Base-by-base conservation (phyloP, 1,139 yeast genomes). In the Candida albicans region DNA sequence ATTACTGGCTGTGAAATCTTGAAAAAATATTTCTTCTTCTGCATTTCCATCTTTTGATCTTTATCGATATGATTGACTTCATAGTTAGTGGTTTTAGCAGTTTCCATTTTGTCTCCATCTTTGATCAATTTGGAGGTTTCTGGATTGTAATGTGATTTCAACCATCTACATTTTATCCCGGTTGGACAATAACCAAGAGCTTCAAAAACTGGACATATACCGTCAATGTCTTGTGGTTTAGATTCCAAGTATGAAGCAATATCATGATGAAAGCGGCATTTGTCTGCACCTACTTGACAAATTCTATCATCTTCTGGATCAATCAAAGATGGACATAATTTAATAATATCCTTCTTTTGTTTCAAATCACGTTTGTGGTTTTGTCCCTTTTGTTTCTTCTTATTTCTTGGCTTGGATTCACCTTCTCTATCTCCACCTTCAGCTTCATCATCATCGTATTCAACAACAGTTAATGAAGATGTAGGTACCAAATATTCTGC, bases 111-210 rank as follows among this genome's bases (percentile, higher is more conserved):
- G 1, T 56, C 76, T 41, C 65, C 61, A 58, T 77, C 78, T 48
- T 62, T 73, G 12, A 73, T 47, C 40, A 86, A 61, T 44, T 64
- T 66, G 40, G 74, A 73, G 12, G 75, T 65, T 41, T 71, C 82
- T 41, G 64, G 68, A 52, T 77, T 64, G 57, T 71, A 77, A 65
- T 93, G 98, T n/a, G 89, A 78, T 5, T 77, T 70, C 47, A 93
- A 73, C 90, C 96, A 95, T 57, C 97, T 79, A 67, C 99, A 93
- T 62, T 87, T 90, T 56, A 87, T 68, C 0, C 99, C 99, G 49
- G 87, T 78, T 2, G 96, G 96, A 70, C 99, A 93, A 57, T 81
- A 84, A 0, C 99, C 99, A 42, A 89, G 71, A 1, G 87, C 86
- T 37, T 72, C 73, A 59, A 67, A 90, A 2, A 89, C 96, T 0